Conservation (phyloP, 768 basidiomycete species). For the Boletus rex-veris region DNA sequence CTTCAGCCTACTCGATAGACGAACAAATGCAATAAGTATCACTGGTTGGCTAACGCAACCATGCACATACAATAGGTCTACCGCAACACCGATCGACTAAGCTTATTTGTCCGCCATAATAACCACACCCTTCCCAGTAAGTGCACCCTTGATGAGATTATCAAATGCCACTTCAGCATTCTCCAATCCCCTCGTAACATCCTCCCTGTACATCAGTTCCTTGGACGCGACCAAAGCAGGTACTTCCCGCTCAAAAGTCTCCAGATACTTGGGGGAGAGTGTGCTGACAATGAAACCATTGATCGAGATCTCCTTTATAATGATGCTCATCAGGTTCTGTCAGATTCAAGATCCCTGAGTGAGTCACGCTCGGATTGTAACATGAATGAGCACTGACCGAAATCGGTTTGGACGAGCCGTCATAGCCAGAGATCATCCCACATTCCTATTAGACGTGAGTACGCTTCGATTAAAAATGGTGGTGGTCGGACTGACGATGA, state of each 20-base stretch:
- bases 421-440: constrained; percentile 13
- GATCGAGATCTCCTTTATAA: constrained; percentile 41
- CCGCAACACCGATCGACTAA: no score
- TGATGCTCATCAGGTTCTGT: constrained; percentile 38
- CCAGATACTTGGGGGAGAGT: constrained; percentile 33
- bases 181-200: constrained; percentile 40
- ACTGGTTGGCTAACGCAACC: no score
- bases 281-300: constrained; percentile 41
- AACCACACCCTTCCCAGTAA: no score
- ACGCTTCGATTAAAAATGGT: no score
- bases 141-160: no score
- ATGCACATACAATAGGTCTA: no score
- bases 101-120: no score
- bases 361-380: not conserved
- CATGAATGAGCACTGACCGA: not conserved
- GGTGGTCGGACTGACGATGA: constrained; percentile 35
- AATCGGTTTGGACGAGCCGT: not conserved
- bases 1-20: no score
- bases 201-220: constrained; percentile 46
- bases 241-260: constrained; percentile 41
- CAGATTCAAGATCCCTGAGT: no score
- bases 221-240: constrained; percentile 42
- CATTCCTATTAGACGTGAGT: constrained; percentile 30
- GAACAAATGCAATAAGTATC: no score
- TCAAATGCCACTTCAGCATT: no score